Evolutionary conservation across 108 stramenopile genomes (phyloP).

Genomic region (Pseudonitzschia delicatissima): DNA sequence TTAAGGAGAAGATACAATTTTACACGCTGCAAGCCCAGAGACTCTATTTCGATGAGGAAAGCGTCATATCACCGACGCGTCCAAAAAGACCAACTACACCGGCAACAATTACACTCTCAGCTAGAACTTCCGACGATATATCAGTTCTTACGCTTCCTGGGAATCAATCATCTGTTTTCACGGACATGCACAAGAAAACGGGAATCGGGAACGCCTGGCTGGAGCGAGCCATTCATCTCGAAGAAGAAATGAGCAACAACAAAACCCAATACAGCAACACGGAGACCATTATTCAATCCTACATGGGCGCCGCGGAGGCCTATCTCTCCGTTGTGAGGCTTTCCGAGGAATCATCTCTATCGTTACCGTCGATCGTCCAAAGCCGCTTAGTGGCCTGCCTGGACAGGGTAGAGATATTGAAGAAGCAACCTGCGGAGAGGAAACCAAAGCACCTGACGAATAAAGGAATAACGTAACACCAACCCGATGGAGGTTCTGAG

Average conservation of each 20-base stretch:
- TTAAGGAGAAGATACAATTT: slow-evolving; percentile 45
- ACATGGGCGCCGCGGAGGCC: slow-evolving; percentile 49
- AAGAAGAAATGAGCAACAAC: slow-evolving; percentile 50
- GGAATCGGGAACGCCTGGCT: slow-evolving; percentile 45
- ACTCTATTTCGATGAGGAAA: slow-evolving; percentile 35
- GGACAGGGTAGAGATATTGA: slow-evolving; percentile 66
- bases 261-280: too few relatives aligned
- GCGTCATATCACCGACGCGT: not conserved
- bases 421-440: slow-evolving; percentile 17
- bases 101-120: not conserved
- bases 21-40: slow-evolving; percentile 46
- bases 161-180: slow-evolving; percentile 18
- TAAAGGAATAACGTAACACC: too few relatives aligned
- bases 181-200: not conserved
- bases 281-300: slow-evolving; percentile 32
- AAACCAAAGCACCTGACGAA: too few relatives aligned
- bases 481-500: too few relatives aligned
- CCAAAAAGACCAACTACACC: too few relatives aligned
- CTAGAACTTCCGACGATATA: not conserved
- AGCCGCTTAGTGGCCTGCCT: slow-evolving; percentile 39
- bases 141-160: slow-evolving; percentile 17
- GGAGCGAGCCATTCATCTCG: slow-evolving; percentile 43
- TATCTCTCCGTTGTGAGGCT: slow-evolving; percentile 49
- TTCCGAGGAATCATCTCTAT: slow-evolving; percentile 7
- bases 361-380: slow-evolving; percentile 38